Evolutionary conservation across 768 basidiomycete species (phyloP), one percentile per base, ranked within the genome.

Genomic region (Hygrophorus russula): DNA sequence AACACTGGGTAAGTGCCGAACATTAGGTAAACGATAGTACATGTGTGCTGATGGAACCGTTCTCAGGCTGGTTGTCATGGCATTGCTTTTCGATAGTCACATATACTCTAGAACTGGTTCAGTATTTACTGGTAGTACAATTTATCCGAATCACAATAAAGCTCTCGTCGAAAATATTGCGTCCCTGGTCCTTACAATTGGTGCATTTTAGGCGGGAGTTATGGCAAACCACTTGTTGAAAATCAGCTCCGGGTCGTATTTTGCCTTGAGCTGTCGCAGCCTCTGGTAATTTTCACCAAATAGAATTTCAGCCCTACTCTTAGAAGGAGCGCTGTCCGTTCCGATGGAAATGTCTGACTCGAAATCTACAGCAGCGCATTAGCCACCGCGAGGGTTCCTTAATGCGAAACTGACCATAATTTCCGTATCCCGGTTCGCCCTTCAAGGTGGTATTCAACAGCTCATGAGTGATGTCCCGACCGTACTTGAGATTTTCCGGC

Each of bases 371-470:
- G 31, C 28, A 11, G 17, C 28, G 18, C 5, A 15, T 33, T 18
- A 14, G 28, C 41, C 9, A 10, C 9, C 34, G 33, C 13, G 33
- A 35, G 4, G 17, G 33, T 5, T 13, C 33, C 10, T 17, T 17
- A 35, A 13, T 4, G n/a, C 10, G 32, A 27, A 39, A 45, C 59
- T 33, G 42, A 70, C 73, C 69, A 48, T 71, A 74, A 52, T 76
- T 76, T 15, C 61, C 63, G 45, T 73, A 73, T 6, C 66, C 69
- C 12, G 52, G 32, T 40, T 63, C 58, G 11, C 55, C 64, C 13
- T 45, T 52, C 9, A 50, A 47, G 13, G 70, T 43, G 15, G 64
- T 56, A 14, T 47, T 50, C 7, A 54, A 47, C 10, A 70, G 35
- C 39, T 66, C 65, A 39, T 58, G 46, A 0, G 60, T 54, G 37